These are phyloP conservation scores for Beta corolliflora DNA, from an alignment of 179 eudicot genomes.

Conservation along the genomic window DNA sequence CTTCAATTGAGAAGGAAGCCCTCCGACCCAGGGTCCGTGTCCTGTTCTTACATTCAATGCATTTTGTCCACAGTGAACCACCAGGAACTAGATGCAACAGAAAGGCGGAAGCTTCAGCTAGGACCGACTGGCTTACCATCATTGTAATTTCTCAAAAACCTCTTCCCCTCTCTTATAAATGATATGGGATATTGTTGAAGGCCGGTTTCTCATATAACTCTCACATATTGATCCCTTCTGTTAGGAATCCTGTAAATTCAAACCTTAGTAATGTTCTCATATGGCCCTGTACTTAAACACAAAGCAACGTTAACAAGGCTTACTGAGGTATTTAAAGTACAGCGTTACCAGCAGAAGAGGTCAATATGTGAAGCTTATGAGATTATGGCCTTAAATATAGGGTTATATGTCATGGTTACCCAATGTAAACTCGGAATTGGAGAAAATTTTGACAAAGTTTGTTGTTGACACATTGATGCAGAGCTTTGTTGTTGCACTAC, in stretches of 20 bases:
- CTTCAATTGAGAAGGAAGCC: not conserved
- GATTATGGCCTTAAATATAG: too few relatives aligned
- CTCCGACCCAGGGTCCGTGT: not conserved
- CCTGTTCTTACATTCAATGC: constrained; percentile 3
- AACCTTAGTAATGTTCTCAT: too few relatives aligned
- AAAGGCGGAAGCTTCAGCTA: constrained; percentile 52
- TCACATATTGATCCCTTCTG: too few relatives aligned
- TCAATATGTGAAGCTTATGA: too few relatives aligned
- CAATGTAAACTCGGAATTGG: not conserved
- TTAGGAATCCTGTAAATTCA: too few relatives aligned
- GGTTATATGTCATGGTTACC: too few relatives aligned
- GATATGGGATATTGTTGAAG: too few relatives aligned
- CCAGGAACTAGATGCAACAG: constrained; percentile 66
- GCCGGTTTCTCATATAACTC: too few relatives aligned
- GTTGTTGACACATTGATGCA: constrained; percentile 26
- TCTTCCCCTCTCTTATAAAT: not conserved
- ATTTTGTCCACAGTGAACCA: constrained; percentile 60
- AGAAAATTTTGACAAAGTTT: not conserved
- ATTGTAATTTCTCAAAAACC: constrained; percentile 50
- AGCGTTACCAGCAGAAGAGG: too few relatives aligned
- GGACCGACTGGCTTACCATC: constrained; percentile 76
- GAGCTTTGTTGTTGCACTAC: constrained; percentile 82
- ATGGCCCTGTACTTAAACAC: too few relatives aligned
- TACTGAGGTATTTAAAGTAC: too few relatives aligned
- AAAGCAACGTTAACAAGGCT: too few relatives aligned